These are phyloP conservation scores for Pythium apleroticum DNA, from an alignment of 352 stramenopile genomes.

Conservation along the genomic window DNA sequence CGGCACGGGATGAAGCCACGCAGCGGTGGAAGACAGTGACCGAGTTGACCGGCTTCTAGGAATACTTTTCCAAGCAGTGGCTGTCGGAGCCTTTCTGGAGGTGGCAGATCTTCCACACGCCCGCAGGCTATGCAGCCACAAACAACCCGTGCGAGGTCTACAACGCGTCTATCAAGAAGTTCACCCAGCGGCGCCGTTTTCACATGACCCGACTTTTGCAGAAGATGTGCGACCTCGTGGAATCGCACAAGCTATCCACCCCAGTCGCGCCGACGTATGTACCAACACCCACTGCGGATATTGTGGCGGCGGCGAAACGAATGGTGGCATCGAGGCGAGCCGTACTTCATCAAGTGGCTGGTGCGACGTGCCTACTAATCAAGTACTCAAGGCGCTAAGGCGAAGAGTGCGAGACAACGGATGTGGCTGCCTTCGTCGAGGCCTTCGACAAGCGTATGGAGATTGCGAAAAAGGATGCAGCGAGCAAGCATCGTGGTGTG, in stretches of 20 bases:
- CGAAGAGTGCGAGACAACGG: background rate
- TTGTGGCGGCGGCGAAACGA: conserved; percentile 7
- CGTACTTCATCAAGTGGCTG: background rate
- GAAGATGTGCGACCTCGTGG: conserved; percentile 20
- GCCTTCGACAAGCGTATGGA: conserved; percentile 13
- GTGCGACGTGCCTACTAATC: background rate
- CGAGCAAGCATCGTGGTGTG: background rate
- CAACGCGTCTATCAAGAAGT: conserved; percentile 24
- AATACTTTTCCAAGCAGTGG: conserved; percentile 18
- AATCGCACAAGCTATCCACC: background rate
- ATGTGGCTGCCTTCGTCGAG: background rate
- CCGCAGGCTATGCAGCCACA: conserved; percentile 12
- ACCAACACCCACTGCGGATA: background rate
- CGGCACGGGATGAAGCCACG: background rate
- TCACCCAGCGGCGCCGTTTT: background rate
- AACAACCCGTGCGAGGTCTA: conserved; percentile 27
- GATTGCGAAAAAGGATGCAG: conserved; percentile 1
- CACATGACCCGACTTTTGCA: conserved; percentile 21
- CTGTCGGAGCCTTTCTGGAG: conserved; percentile 13
- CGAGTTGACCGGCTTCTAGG: background rate
- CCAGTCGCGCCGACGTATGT: background rate
- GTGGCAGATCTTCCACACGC: conserved; percentile 26
- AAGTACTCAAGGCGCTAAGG: background rate
- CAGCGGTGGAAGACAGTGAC: background rate
- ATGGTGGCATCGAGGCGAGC: conserved; percentile 12